Base-by-base conservation (phyloP, 129 eudicot species). In the Flaveria ramosissima region DNA sequence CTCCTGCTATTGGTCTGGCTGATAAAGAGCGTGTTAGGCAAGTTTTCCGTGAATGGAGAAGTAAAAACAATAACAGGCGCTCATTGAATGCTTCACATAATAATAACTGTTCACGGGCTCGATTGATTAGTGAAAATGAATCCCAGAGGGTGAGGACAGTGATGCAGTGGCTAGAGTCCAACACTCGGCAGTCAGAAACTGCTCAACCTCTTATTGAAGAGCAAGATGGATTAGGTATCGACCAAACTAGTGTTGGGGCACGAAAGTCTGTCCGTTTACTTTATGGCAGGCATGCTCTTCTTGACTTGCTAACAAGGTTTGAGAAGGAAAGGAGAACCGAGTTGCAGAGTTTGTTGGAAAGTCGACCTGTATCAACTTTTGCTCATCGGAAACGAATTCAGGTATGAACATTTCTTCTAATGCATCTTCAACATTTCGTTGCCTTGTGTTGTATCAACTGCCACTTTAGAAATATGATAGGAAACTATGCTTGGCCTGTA, bases 381-480 rank as follows among this genome's bases (percentile, higher is more conserved):
- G 79, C 90, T 50, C 86, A 84, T 79, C 94, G 96, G 12, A 94
- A 91, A 48, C 96, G 99, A 9, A 89, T 94, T 82, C 99, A 94
- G 97, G 97, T 91, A 70, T 85, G 83, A 16, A 26, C 73, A 12
- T 61, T 20, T 63, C 7, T 67, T 45, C 13, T 45, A 36, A 36
- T 32, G 24, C 19, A n/a, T 71, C 30, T 5, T 2, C 36, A 9
- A 51, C 50, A 7, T 20, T 36, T 9, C 11, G 20, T 52, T 17
- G 12, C 4, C 7, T 53, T 16, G 6, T 70, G 42, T 47, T 48
- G 55, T 42, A 45, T 23, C 13, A 21, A 46, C 57, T 47, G 55
- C 74, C 59, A 24, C 41, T 70, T 14, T 70, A 23, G 60, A 46
- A 46, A 53, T 43, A 21, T 15, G 20, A 62, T 26, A 14, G 30